A percentile compares a stretch with the other conserved stretches of the same genome.
phyloP scores from a whole-genome alignment of 1,284 basidiomycete species.

The Laetiporus sulphureus region DNA sequence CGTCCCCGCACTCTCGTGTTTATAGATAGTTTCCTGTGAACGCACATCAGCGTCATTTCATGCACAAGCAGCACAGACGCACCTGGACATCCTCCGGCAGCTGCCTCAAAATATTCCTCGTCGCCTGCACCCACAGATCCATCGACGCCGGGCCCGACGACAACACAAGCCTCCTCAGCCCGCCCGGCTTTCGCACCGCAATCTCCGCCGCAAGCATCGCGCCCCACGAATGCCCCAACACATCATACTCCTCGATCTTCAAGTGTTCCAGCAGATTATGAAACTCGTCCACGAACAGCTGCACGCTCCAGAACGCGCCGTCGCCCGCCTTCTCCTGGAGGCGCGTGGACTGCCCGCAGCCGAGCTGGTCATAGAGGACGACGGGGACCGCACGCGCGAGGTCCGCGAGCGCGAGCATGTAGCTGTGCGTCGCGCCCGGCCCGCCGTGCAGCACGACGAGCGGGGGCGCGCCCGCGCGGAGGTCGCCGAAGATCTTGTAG shows the following conservation, averaged over 20 bases:
- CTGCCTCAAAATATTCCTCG: conserved; percentile 20
- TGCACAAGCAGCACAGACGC: not conserved
- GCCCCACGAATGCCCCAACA: conserved; percentile 48
- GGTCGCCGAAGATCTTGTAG: conserved; percentile 25
- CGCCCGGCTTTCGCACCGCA: conserved; percentile 25
- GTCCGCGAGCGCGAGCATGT: conserved; percentile 33
- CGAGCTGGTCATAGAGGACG: conserved; percentile 47
- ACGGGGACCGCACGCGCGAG: conserved; percentile 32
- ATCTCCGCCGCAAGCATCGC: conserved; percentile 37
- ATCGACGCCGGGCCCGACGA: conserved; percentile 27
- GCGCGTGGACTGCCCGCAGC: conserved; percentile 38
- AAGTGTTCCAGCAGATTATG: conserved; percentile 36
- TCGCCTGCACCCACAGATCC: conserved; percentile 25
- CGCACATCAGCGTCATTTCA: not conserved
- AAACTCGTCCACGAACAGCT: conserved; percentile 44
- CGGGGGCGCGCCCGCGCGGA: conserved; percentile 24
- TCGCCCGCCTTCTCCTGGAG: conserved; percentile 28
- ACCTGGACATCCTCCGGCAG: conserved; percentile 36
- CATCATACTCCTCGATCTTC: conserved; percentile 31
- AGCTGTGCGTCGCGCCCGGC: conserved; percentile 36
- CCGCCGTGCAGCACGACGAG: conserved; percentile 37
- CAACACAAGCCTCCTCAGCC: conserved; percentile 36
- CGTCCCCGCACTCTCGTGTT: conserved; percentile 41
- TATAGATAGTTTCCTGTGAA: conserved; percentile 30
- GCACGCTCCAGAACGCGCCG: conserved; percentile 36